Evolutionary conservation across 176 grass and related monocot species (phyloP).

Genomic region (Otatea glauca): DNA sequence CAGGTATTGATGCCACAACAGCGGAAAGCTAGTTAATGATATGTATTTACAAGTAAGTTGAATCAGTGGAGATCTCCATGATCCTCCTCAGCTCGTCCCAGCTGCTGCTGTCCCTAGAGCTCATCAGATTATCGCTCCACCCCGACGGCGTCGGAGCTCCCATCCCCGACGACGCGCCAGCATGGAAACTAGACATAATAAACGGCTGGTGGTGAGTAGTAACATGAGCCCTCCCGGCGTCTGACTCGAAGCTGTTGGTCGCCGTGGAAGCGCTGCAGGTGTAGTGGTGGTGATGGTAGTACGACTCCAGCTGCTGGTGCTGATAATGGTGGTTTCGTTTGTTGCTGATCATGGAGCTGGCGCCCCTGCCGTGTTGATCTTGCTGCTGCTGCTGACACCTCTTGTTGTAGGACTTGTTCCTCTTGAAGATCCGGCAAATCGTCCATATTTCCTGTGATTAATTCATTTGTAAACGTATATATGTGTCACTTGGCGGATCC

Average conservation of each 20-base stretch:
- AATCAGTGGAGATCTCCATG: conserved; percentile 45
- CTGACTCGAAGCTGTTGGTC: not conserved
- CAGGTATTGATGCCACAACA: not conserved
- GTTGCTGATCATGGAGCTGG: not conserved
- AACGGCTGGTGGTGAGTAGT: not conserved
- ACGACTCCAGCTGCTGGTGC: conserved; percentile 6
- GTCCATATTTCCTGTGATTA: conserved; percentile 73
- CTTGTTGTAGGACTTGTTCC: conserved; percentile 46
- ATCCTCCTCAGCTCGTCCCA: conserved; percentile 70
- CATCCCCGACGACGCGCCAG: not conserved
- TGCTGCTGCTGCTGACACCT: conserved; percentile 45
- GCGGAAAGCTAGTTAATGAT: not conserved
- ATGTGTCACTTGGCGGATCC: too few relatives aligned
- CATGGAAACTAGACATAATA: conserved; percentile 38
- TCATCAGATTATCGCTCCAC: conserved; percentile 23
- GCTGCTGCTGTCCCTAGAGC: conserved; percentile 28
- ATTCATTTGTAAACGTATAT: not conserved
- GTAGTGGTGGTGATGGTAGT: not conserved
- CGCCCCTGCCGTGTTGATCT: conserved; percentile 20
- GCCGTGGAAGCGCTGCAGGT: not conserved
- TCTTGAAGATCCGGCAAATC: conserved; percentile 81
- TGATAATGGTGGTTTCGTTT: conserved; percentile 16
- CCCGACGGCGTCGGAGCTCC: not conserved
- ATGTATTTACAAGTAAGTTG: conserved; percentile 7
- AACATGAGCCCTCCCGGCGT: not conserved